Percentiles rank a stretch among this genome's conserved stretches.
phyloP scores from a whole-genome alignment of 176 grass and related monocot species.

The Lolium multiflorum region DNA sequence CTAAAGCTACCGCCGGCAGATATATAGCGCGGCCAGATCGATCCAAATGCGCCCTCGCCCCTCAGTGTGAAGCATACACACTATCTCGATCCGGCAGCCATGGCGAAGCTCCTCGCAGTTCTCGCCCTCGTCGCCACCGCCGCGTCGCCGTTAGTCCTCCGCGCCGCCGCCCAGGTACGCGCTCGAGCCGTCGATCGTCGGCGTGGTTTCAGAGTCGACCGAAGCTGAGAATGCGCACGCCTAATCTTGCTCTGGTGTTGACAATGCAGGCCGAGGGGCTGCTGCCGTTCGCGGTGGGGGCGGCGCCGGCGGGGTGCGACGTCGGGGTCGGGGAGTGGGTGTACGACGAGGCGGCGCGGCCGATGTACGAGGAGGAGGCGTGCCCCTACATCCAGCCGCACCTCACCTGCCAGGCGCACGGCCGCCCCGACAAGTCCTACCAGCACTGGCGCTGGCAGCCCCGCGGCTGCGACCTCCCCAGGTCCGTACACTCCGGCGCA shows the following conservation, averaged over 20 bases:
- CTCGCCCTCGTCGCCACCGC: constrained; percentile 42
- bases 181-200: not conserved
- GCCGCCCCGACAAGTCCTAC: constrained; percentile 76
- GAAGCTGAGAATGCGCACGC: not conserved
- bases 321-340: constrained; percentile 74
- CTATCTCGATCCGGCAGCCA: too few species aligned
- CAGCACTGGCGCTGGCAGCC: constrained; percentile 91
- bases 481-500: constrained; percentile 38
- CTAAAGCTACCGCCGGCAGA: too few species aligned
- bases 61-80: too few species aligned
- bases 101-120: constrained; percentile 39
- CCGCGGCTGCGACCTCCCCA: constrained; percentile 73
- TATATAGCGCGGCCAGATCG: too few species aligned
- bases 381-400: constrained; percentile 91
- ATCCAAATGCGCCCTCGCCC: too few species aligned
- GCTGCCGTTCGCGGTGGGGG: constrained; percentile 67
- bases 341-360: constrained; percentile 69
- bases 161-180: constrained; percentile 46
- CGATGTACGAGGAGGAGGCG: constrained; percentile 77
- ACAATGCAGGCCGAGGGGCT: constrained; percentile 33
- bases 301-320: constrained; percentile 57
- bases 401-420: constrained; percentile 83
- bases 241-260: not conserved
- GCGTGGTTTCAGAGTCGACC: not conserved
- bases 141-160: not conserved